Evolutionary conservation across 257 asterid genomes (phyloP), one percentile per base, ranked within the genome.

Genomic region (Jasminum sambac): DNA sequence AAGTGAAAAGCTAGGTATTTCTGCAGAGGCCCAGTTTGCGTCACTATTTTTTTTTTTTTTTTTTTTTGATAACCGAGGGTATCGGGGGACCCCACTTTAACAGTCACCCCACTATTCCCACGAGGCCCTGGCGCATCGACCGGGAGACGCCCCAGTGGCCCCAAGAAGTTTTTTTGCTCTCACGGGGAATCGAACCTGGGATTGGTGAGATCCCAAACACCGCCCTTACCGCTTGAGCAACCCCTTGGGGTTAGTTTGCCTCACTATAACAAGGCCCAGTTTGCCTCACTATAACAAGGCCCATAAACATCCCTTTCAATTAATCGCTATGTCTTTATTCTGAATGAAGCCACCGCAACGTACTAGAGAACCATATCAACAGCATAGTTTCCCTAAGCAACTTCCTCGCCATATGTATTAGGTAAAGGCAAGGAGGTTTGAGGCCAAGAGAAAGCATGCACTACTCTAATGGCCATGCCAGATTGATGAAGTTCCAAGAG

Each of bases 251-350:
- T n/a, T n/a, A n/a, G n/a, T n/a, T n/a, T n/a, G n/a, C n/a, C n/a
- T n/a, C n/a, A n/a, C n/a, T n/a, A n/a, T n/a, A n/a, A n/a, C n/a
- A n/a, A 52, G 36, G 23, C 62, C 62, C 16, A 55, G 16, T 23
- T 23, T 9, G 62, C 16, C 14, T 9, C 36, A 23, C 36, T n/a
- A 5, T 23, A 12, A 55, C 17, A 66, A 66, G 16, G 8, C 24
- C 70, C 34, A 42, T 26, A 11, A 2, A 64, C 36, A 41, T 42
- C 59, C 57, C 57, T 67, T 59, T 39, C 38, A 36, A 36, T 67
- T 8, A 59, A 40, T 70, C 67, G 42, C 10, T 1, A 21, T 21
- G 34, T 23, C 42, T 69, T 68, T 50, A 3, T 36, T 36, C 46
- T 16, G 48, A 21, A 40, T 68, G 8, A n/a, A 34, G 2, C 72